Base-by-base conservation (phyloP, 331 rosid species). In the Ulmus americana region DNA sequence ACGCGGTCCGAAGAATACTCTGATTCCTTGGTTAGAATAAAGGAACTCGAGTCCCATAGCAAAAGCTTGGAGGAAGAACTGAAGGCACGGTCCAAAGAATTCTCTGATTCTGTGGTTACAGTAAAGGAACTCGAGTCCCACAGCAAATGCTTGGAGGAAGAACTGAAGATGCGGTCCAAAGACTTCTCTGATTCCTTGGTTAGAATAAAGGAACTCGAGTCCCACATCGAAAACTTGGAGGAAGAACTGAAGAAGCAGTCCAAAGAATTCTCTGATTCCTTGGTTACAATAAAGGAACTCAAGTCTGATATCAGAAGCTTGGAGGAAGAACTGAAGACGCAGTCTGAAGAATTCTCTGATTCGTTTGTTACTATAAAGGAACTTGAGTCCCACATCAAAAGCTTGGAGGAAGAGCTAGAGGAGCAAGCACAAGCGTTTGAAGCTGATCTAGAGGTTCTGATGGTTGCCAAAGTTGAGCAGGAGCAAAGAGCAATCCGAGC, bases 401-500 rank as follows among this genome's bases (percentile, higher is more conserved):
- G 70, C 54, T 76, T 90, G 78, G 97, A 94, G 72, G 91, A 79
- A 45, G 91, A 90, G 70, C 51, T 90, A 75, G 86, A 84, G 82
- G 81, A 90, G 74, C 95, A 83, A 74, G 76, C 80, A 52, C 81
- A 77, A 48, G 82, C 65, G 67, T 90, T 87, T 71, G 90, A 79
- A 78, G 85, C 84, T 49, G 97, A 90, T 75, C 78, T 94, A 45
- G 91, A 87, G 78, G 80, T 82, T 35, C 51, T 87, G 67, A 75
- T 84, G 13, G 68, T 61, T n/a, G 83, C 79, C 59, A 94, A 87
- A 74, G 76, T 94, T 68, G 83, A 90, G 81, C 96, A 85, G 78
- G 97, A 87, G 87, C 85, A 87, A 61, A 85, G 90, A 82, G 96
- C 97, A 69, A 87, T 94, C 75, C 83, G 70, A 75, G 97, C 97